A percentile compares a stretch with the other conserved stretches of the same genome.
Evolutionary conservation across 2,329 filamentous ascomycete species (phyloP).

Genomic region (Botrytis porri): DNA sequence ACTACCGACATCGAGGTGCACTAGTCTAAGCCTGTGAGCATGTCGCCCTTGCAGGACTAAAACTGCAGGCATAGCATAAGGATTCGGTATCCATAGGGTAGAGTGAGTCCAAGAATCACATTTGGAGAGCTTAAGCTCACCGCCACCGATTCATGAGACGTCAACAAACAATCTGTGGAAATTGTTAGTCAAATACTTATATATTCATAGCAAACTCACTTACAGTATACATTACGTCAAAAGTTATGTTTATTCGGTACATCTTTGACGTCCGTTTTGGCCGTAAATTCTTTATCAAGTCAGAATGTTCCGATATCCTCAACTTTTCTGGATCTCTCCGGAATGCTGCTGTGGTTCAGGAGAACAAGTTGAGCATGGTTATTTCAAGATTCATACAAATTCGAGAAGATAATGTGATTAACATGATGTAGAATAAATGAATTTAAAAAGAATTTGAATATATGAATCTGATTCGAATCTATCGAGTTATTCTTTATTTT

Average conservation of each 20-base stretch:
- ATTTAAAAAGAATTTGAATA: too few species aligned
- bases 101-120: neutral
- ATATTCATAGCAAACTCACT: neutral
- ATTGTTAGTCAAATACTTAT: neutral
- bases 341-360: neutral
- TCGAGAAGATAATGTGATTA: neutral
- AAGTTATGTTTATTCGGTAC: neutral
- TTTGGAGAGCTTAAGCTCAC: neutral
- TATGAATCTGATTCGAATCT: too few species aligned
- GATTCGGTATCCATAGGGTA: neutral
- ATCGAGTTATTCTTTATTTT: too few species aligned
- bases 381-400: neutral
- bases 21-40: fast-evolving
- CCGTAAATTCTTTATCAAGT: neutral
- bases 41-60: neutral
- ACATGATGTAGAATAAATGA: too few species aligned
- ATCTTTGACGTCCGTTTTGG: neutral
- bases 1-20: neutral
- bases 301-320: neutral
- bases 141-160: neutral
- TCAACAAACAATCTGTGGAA: neutral
- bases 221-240: neutral
- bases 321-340: neutral
- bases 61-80: neutral
- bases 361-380: fast-evolving